These are phyloP conservation scores for Gloeopeniophorella convolvens DNA, from an alignment of 768 basidiomycete genomes.

Conservation along the genomic window DNA sequence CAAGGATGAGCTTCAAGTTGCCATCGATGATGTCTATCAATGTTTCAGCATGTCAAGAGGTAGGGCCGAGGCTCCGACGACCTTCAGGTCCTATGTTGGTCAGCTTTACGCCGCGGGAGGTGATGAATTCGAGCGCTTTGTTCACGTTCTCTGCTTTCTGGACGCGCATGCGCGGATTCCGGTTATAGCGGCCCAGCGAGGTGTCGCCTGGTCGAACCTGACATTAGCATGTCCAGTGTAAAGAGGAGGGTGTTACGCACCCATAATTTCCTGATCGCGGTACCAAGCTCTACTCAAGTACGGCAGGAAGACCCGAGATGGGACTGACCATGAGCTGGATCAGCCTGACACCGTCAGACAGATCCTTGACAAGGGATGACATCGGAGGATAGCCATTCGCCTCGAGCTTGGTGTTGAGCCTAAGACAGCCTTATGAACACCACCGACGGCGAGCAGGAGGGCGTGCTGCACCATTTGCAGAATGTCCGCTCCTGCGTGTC, in stretches of 20 bases:
- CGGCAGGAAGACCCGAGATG: background rate
- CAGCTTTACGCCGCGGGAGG: conserved; percentile 86
- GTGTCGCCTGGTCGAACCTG: conserved; percentile 56
- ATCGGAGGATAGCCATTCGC: conserved; percentile 78
- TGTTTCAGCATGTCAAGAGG: conserved; percentile 3
- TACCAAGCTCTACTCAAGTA: background rate
- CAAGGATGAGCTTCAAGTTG: conserved; percentile 96
- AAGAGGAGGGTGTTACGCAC: conserved; percentile 32
- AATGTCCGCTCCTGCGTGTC: conserved; percentile 57
- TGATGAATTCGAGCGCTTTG: conserved; percentile 94
- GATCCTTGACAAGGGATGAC: conserved; percentile 82
- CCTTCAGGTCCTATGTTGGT: conserved; percentile 99
- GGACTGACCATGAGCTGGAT: conserved; percentile 83
- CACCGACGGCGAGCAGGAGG: conserved; percentile 13
- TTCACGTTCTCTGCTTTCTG: conserved; percentile 99
- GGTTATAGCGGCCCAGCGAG: conserved; percentile 93
- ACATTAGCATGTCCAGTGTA: conserved; percentile 5
- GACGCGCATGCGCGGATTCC: conserved; percentile 80
- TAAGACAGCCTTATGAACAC: conserved; percentile 29
- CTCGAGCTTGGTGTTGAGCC: conserved; percentile 96
- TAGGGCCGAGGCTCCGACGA: conserved; percentile 21
- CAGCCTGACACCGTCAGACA: conserved; percentile 90
- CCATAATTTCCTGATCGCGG: conserved; percentile 91
- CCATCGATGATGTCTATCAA: conserved; percentile 93
- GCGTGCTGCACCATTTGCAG: conserved; percentile 69